A percentile compares a stretch with the other conserved stretches of the same genome.
These are phyloP conservation scores for Verticillium alfalfae DNA, from an alignment of 2,329 filamentous ascomycete genomes.

Conservation along the genomic window DNA sequence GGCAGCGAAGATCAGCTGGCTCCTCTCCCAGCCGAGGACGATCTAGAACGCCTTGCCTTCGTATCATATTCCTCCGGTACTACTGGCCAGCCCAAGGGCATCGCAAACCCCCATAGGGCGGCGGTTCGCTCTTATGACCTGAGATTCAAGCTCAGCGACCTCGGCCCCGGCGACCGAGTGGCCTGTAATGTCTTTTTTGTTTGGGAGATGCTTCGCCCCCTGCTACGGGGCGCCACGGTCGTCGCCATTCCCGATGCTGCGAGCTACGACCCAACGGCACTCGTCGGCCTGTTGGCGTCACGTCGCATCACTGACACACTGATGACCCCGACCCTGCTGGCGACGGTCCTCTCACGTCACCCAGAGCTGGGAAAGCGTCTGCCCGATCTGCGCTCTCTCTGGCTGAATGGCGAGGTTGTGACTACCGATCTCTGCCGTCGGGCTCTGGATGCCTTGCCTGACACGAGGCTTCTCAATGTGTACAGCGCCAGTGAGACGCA, in stretches of 20 bases:
- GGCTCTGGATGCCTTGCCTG: conserved; percentile 61
- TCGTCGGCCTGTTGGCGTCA: conserved; percentile 63
- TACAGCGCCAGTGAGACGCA: conserved; percentile 82
- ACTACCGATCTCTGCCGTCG: conserved; percentile 70
- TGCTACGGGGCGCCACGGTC: conserved; percentile 71
- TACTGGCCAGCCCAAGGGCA: conserved; percentile 75
- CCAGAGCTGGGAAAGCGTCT: conserved; percentile 58
- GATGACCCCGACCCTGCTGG: conserved; percentile 76
- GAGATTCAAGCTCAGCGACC: conserved; percentile 64
- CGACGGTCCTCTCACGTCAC: conserved; percentile 67
- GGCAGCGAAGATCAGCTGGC: conserved; percentile 31
- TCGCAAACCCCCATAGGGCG: conserved; percentile 69
- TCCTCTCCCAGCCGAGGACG: conserved; percentile 55
- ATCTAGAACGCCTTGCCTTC: conserved; percentile 70
- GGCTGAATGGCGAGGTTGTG: conserved; percentile 80
- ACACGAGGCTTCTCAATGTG: conserved; percentile 67
- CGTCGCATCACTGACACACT: conserved; percentile 72
- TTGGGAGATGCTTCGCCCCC: conserved; percentile 76
- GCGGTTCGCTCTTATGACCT: conserved; percentile 69
- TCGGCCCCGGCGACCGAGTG: conserved; percentile 67
- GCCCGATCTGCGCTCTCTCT: conserved; percentile 63
- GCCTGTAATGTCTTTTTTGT: conserved; percentile 88
- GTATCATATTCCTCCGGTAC: conserved; percentile 79
- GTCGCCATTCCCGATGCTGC: conserved; percentile 69
- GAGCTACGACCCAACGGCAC: conserved; percentile 70